phyloP scores from a whole-genome alignment of 768 basidiomycete species.

The Termitomyces sp. region DNA sequence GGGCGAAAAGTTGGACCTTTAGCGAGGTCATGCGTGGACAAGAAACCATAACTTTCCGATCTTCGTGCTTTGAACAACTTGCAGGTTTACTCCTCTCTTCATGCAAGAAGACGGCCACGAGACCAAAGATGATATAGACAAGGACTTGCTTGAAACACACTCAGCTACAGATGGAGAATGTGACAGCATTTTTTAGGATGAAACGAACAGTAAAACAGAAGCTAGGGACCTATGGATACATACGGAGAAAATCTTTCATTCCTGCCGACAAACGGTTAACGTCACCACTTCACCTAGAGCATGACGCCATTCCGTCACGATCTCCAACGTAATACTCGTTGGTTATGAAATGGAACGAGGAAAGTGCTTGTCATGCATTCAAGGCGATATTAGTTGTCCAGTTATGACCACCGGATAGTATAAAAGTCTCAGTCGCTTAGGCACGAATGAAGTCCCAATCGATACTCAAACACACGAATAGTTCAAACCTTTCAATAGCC shows the following conservation, averaged over 20 bases:
- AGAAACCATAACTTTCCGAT: background rate
- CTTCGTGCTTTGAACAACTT: background rate
- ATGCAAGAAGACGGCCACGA: background rate
- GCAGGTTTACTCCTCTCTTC: background rate
- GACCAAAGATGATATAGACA: background rate
- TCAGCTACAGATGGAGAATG: background rate
- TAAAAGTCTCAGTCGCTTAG: background rate
- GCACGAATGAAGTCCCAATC: background rate
- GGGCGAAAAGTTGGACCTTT: background rate
- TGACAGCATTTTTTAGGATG: too few relatives aligned
- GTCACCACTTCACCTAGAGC: background rate
- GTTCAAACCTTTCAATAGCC: background rate
- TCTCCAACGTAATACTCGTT: background rate
- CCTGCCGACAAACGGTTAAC: background rate
- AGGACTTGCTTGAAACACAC: background rate
- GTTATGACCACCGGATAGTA: background rate
- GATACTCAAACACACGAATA: background rate
- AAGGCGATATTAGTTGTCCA: background rate
- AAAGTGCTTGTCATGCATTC: background rate
- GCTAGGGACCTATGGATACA: background rate
- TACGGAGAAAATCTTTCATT: background rate
- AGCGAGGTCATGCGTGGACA: background rate
- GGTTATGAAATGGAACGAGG: background rate
- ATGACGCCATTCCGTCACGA: background rate
- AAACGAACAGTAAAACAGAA: background rate